Percentiles rank a stretch among this genome's conserved stretches.
phyloP scores from a whole-genome alignment of 345 rosid species.

The Rhodamnia argentea region DNA sequence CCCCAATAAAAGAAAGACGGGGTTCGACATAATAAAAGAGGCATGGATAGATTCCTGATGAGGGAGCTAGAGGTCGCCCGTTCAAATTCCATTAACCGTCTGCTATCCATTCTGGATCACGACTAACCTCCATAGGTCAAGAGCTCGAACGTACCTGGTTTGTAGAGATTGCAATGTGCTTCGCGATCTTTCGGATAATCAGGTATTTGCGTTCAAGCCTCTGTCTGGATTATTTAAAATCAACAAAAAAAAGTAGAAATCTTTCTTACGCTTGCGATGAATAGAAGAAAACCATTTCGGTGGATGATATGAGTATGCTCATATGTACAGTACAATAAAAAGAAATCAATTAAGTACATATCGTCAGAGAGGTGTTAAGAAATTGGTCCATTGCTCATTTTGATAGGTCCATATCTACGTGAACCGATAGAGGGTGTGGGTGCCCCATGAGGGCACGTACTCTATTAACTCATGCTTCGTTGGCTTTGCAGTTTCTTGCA shows the following conservation, averaged over 20 bases:
- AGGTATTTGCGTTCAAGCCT: background rate
- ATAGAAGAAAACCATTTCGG: background rate
- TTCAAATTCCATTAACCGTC: background rate
- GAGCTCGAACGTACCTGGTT: background rate
- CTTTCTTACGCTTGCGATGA: too few species aligned
- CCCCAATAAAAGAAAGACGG: background rate
- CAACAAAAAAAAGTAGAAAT: background rate
- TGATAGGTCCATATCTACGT: background rate
- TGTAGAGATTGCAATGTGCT: background rate
- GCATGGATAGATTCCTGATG: rapidly evolving
- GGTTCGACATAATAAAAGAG: background rate
- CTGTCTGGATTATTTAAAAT: background rate
- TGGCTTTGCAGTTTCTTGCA: constrained; percentile 5
- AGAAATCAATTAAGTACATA: background rate
- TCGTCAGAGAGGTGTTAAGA: too few species aligned
- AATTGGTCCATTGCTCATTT: too few species aligned
- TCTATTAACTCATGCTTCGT: constrained; percentile 12
- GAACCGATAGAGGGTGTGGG: background rate
- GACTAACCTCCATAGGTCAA: background rate
- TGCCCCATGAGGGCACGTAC: background rate
- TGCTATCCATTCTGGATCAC: background rate
- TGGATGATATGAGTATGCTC: background rate
- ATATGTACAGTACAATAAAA: background rate
- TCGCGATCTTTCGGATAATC: background rate
- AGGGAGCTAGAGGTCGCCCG: background rate